phyloP scores from a whole-genome alignment of 2,329 filamentous ascomycete genomes.

The Blumeria hordei region DNA sequence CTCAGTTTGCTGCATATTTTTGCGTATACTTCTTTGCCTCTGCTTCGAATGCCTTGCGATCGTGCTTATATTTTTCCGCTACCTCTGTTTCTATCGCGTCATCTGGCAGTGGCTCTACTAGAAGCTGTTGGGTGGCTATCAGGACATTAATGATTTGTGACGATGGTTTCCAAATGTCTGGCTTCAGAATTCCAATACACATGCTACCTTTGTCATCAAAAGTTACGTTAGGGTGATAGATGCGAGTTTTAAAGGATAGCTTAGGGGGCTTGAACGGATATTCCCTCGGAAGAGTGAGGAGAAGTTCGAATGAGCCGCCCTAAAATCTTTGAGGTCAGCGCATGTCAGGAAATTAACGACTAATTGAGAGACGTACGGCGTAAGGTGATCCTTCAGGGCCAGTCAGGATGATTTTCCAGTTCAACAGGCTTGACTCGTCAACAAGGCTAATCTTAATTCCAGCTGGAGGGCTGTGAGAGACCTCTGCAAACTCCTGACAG shows the following conservation, averaged over 20 bases:
- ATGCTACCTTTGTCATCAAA: slow-evolving; percentile 41
- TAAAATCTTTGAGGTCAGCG: slow-evolving; percentile 3
- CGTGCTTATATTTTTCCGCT: slow-evolving; percentile 43
- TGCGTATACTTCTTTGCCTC: slow-evolving; percentile 42
- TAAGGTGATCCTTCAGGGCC: slow-evolving; percentile 41
- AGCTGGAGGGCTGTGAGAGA: slow-evolving; percentile 26
- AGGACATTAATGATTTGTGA: slow-evolving; percentile 42
- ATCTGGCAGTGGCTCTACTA: slow-evolving; percentile 44
- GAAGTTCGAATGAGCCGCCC: slow-evolving; percentile 43
- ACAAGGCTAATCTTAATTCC: slow-evolving; percentile 31
- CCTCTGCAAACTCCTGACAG: slow-evolving; percentile 33
- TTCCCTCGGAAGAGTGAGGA: slow-evolving; percentile 39
- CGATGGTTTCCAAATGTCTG: slow-evolving; percentile 50
- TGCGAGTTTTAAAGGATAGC: slow-evolving; percentile 45
- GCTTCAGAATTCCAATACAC: slow-evolving; percentile 47
- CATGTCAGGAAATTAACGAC: not conserved
- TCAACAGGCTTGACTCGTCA: slow-evolving; percentile 39
- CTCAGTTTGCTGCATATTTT: slow-evolving; percentile 29
- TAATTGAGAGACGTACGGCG: slow-evolving; percentile 22
- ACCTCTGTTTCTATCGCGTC: slow-evolving; percentile 47
- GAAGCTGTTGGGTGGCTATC: slow-evolving; percentile 35
- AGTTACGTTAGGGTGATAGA: slow-evolving; percentile 54
- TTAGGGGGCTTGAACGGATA: slow-evolving; percentile 54
- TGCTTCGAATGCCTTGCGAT: slow-evolving; percentile 36
- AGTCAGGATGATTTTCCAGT: slow-evolving; percentile 43